These are phyloP conservation scores for Penicillium diatomitis DNA, from an alignment of 495 filamentous ascomycete species.

Conservation along the genomic window DNA sequence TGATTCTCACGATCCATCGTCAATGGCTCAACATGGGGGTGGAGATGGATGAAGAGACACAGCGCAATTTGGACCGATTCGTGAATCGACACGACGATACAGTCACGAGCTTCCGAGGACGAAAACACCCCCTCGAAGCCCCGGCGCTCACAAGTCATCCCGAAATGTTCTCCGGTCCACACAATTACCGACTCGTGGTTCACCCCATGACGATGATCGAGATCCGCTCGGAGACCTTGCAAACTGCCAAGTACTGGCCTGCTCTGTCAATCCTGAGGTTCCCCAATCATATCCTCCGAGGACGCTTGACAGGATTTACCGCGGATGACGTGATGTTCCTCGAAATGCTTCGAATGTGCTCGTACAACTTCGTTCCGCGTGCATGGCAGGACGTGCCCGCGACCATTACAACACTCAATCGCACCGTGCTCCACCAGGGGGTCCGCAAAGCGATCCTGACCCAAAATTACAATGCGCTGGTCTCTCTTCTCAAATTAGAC, in stretches of 20 bases:
- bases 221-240: slow-evolving; percentile 5
- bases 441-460: slow-evolving; percentile 24
- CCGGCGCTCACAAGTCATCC: background rate
- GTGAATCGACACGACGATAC: slow-evolving; percentile 12
- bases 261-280: slow-evolving; percentile 14
- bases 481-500: slow-evolving; percentile 33
- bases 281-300: slow-evolving; percentile 20
- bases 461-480: slow-evolving; percentile 20
- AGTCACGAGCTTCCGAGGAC: slow-evolving; percentile 11
- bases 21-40: slow-evolving; percentile 26
- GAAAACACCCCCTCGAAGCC: background rate
- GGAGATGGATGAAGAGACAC: slow-evolving; percentile 11
- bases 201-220: slow-evolving; percentile 12
- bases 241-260: slow-evolving; percentile 2
- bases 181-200: slow-evolving; percentile 17
- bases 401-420: slow-evolving; percentile 10
- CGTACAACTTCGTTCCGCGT: slow-evolving; percentile 8
- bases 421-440: slow-evolving; percentile 25
- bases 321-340: slow-evolving; percentile 15
- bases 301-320: slow-evolving; percentile 11
- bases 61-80: slow-evolving; percentile 14
- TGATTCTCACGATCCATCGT: slow-evolving; percentile 23
- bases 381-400: background rate
- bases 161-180: background rate
- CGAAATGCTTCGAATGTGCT: slow-evolving; percentile 28